phyloP scores from a whole-genome alignment of 768 basidiomycete species.

The Boletus coccyginus region DNA sequence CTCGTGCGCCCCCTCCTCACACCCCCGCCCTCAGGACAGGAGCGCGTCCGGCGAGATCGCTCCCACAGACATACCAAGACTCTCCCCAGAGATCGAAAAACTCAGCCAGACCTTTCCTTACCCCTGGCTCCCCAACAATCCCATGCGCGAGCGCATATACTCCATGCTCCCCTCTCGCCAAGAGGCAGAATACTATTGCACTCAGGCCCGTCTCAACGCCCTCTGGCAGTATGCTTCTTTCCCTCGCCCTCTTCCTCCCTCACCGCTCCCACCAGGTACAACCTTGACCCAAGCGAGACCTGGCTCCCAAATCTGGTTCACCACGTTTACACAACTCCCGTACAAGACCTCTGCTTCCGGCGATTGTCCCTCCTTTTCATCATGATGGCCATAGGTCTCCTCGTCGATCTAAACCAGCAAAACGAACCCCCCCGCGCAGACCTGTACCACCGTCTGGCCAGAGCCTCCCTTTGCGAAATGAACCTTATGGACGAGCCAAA shows the following conservation, averaged over 20 bases:
- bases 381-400: constrained; percentile 68
- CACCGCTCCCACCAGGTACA: constrained; percentile 44
- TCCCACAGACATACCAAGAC: constrained; percentile 13
- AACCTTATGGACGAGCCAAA: constrained; percentile 75
- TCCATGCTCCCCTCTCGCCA: constrained; percentile 57
- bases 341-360: constrained; percentile 61
- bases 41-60: constrained; percentile 25
- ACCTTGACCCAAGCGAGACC: constrained; percentile 66
- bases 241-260: not conserved
- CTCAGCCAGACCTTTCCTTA: constrained; percentile 70
- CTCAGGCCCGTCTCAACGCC: constrained; percentile 63
- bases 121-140: constrained; percentile 62
- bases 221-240: constrained; percentile 63
- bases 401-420: constrained; percentile 59
- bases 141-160: constrained; percentile 60
- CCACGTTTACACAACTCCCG: constrained; percentile 61
- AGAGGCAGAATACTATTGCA: constrained; percentile 59
- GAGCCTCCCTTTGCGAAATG: constrained; percentile 68
- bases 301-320: constrained; percentile 67
- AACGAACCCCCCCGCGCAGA: constrained; percentile 58
- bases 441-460: constrained; percentile 62
- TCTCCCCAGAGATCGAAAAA: constrained; percentile 37
- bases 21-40: constrained; percentile 18
- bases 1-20: not conserved
- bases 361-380: constrained; percentile 66